Percentiles rank a stretch among this genome's conserved stretches.
Conservation (phyloP, 2,329 filamentous ascomycete genomes). For the Venturiaceae sp. region DNA sequence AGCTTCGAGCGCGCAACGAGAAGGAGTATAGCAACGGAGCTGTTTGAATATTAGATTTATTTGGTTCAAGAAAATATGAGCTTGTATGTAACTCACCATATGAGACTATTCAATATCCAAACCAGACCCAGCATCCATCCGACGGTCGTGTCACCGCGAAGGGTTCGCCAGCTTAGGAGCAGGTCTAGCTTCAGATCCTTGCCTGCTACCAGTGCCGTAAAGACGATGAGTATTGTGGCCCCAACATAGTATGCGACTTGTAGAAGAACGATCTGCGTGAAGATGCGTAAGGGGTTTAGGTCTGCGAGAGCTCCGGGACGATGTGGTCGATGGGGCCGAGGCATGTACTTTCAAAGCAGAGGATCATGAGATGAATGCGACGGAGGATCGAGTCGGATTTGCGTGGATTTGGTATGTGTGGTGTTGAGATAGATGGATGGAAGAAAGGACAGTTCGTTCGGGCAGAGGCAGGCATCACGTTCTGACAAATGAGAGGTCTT, state of each 20-base stretch:
- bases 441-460: not conserved
- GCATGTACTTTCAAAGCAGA: conserved; percentile 29
- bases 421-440: not conserved
- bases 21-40: conserved; percentile 72
- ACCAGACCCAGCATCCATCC: conserved; percentile 61
- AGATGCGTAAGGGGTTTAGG: conserved; percentile 56
- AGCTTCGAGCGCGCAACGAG: conserved; percentile 85
- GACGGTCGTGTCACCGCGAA: conserved; percentile 58
- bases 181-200: conserved; percentile 48
- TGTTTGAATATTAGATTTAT: conserved; percentile 28
- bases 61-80: not conserved
- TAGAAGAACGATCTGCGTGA: conserved; percentile 55
- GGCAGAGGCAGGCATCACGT: no score
- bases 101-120: conserved; percentile 56
- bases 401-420: not conserved
- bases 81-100: conserved; percentile 41
- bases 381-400: not conserved
- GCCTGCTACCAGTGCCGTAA: conserved; percentile 57
- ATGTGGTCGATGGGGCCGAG: conserved; percentile 50
- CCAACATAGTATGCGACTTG: conserved; percentile 56
- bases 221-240: conserved; percentile 53
- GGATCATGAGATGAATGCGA: not conserved
- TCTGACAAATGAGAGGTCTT: not conserved
- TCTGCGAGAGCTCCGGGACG: conserved; percentile 57
- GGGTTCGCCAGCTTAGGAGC: conserved; percentile 52